Evolutionary conservation across 805 yeast species (phyloP), one percentile per base, ranked within the genome.

Genomic region (Osmozyma mogii): DNA sequence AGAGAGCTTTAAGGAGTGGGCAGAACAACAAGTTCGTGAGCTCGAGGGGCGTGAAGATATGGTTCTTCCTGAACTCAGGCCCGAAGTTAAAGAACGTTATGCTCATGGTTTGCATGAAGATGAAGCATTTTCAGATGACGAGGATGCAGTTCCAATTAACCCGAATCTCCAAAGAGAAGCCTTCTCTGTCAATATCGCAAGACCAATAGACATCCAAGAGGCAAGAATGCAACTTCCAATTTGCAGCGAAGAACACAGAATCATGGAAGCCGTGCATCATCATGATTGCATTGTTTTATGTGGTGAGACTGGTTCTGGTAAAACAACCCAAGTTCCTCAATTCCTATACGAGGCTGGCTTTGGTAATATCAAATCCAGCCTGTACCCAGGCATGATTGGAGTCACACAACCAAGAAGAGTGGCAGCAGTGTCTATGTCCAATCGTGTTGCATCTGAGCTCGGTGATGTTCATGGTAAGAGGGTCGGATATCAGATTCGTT

Each of bases 231-330:
- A 75, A 30, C 61, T 92, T 12, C 99, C 99, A 1, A 96, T 92
- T 0, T 82, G 73, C 38, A 79, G 79, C 5, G 95, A 85, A 53
- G 99, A 92, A 48, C 95, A 84, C 51, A 65, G 76, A 32, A 83
- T 92, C 28, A 85, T 92, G 96, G 99, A 92, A 52, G 95, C 96
- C 1, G 72, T 92, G 29, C 84, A 83, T 50, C 94, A 89, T 47
- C 83, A 89, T 48, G 96, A 88, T 46, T 81, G 89, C 36, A 76
- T 88, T 0, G 79, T 92, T 9, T 68, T 92, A 15, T 89, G 96
- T 61, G 98, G 98, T 66, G 97, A 88, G 46, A 92, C 98, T 1
- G 98, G 98, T 45, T 87, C 96, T 3, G 98, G 98, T 57, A 92
- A 92, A 54, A 92, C 98, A 1, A 92, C 99, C 0, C 99, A 92